phyloP scores from a whole-genome alignment of 2,329 filamentous ascomycete genomes.

The Neonectria faginata region DNA sequence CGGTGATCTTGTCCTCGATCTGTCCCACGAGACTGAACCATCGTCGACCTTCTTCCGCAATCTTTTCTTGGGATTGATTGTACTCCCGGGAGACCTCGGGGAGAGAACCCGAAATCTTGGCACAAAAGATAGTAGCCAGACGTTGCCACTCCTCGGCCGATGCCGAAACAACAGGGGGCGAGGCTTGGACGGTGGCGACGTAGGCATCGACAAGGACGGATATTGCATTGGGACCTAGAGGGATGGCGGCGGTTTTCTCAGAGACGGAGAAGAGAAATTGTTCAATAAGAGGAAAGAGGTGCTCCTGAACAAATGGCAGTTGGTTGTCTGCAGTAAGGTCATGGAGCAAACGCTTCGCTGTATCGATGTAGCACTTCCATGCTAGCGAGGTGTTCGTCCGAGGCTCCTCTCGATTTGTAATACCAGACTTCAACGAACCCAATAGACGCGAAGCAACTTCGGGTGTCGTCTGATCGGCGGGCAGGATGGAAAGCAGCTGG shows the following conservation, averaged over 20 bases:
- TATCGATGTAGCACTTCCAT: constrained; percentile 80
- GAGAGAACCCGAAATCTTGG: constrained; percentile 77
- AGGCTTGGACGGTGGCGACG: constrained; percentile 55
- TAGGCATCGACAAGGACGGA: constrained; percentile 62
- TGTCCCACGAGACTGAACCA: constrained; percentile 72
- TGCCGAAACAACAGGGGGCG: constrained; percentile 58
- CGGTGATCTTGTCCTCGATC: constrained; percentile 53
- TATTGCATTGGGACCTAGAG: constrained; percentile 50
- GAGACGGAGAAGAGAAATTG: constrained; percentile 63
- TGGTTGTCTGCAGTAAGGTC: constrained; percentile 60
- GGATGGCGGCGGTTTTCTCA: constrained; percentile 52
- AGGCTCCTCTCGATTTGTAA: constrained; percentile 80
- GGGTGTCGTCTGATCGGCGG: constrained; percentile 56
- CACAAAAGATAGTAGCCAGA: constrained; percentile 71
- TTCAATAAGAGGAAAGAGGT: constrained; percentile 66
- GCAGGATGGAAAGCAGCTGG: constrained; percentile 71
- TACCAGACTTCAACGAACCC: constrained; percentile 75
- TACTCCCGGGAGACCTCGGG: constrained; percentile 87
- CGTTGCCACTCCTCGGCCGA: constrained; percentile 71
- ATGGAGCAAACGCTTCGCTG: constrained; percentile 65
- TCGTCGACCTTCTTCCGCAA: constrained; percentile 74
- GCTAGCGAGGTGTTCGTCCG: constrained; percentile 74
- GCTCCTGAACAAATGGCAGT: constrained; percentile 59
- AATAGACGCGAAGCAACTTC: constrained; percentile 72
- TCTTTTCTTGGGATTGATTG: constrained; percentile 74